Conservation (phyloP, 164 flowering plant species). For the Cinnamomum micranthum region DNA sequence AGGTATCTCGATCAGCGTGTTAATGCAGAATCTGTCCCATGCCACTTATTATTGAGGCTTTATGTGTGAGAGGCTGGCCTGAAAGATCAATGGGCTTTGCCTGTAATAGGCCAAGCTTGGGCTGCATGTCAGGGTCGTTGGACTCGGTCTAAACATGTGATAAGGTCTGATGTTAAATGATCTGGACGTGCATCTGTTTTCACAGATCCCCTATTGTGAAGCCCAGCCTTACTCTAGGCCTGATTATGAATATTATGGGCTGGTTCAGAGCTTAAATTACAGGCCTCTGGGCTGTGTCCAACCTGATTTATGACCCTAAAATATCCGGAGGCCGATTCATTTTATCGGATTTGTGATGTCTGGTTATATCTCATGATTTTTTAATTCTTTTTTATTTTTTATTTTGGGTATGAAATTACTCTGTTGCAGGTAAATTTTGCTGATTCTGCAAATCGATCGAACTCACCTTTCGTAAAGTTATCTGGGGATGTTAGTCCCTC, state of each 20-base stretch:
- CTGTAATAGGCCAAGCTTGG: background rate
- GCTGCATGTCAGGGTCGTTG: background rate
- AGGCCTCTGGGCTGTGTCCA: background rate
- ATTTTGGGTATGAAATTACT: background rate
- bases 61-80: too few relatives aligned
- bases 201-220: too few relatives aligned
- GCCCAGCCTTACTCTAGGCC: background rate
- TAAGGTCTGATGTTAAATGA: background rate
- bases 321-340: background rate
- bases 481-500: background rate
- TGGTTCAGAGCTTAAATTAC: background rate
- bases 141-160: background rate
- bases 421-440: conserved; percentile 11
- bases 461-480: background rate
- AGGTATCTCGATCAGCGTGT: conserved; percentile 1
- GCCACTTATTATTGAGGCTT: too few relatives aligned
- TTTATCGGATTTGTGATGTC: background rate
- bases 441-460: conserved; percentile 6
- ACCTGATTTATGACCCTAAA: background rate
- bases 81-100: too few relatives aligned
- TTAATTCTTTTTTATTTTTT: background rate
- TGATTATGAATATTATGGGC: background rate
- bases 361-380: background rate
- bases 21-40: background rate
- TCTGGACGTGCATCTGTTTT: too few relatives aligned